Evolutionary conservation across 148 eudicot genomes (phyloP).

Genomic region (Vaccinium darrowii): DNA sequence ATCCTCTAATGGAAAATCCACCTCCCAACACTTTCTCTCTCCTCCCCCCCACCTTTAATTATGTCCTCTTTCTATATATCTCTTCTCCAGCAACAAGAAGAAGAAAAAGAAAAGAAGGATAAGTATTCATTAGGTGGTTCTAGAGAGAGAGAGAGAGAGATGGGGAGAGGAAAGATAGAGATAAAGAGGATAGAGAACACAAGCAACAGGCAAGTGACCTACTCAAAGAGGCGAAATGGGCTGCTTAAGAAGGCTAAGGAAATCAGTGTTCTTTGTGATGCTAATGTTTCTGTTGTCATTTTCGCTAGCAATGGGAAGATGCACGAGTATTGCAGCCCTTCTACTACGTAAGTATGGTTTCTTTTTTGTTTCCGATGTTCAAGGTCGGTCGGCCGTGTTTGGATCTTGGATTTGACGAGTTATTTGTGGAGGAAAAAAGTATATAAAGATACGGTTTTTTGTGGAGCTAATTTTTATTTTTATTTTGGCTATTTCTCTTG

Average conservation of each 20-base stretch:
- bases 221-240: constrained; percentile 78
- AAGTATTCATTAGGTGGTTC: not conserved
- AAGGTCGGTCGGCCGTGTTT: not conserved
- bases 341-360: constrained; percentile 39
- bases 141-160: constrained; percentile 21
- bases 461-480: not conserved
- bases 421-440: not conserved
- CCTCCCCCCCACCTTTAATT: not conserved
- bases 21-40: not conserved
- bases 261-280: constrained; percentile 82
- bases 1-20: constrained; percentile 30
- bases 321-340: constrained; percentile 64
- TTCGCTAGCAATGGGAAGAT: constrained; percentile 61
- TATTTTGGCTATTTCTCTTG: not conserved
- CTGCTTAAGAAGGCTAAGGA: constrained; percentile 80
- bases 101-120: not conserved
- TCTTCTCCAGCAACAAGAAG: not conserved
- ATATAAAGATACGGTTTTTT: not conserved
- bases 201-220: constrained; percentile 84
- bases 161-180: constrained; percentile 95
- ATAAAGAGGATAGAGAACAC: constrained; percentile 86
- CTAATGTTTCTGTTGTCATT: constrained; percentile 72
- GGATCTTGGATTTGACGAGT: not conserved
- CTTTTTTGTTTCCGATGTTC: not conserved
- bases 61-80: not conserved